Evolutionary conservation across 2,329 filamentous ascomycete genomes (phyloP), one percentile per base, ranked within the genome.

Genomic region (Penicillium sp.): DNA sequence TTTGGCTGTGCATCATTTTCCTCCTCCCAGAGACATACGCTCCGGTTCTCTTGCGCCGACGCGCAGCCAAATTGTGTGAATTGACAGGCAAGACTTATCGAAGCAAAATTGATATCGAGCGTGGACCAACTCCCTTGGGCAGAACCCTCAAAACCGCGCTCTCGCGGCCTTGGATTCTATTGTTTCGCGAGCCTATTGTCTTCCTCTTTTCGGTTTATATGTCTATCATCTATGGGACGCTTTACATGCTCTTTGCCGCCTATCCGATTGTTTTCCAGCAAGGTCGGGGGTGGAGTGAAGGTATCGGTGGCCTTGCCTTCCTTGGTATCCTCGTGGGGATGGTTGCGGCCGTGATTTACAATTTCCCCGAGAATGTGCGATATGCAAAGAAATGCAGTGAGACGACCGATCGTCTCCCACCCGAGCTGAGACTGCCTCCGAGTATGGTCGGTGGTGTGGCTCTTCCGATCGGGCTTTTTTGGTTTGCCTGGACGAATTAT

Each of bases 401-500:
- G 44, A 57, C 54, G 13, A 58, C 53, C n/a, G 54, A 52, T 26
- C 52, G 53, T 18, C 51, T 59, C n/a, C 73, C 80, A 8, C 81
- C 82, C 0, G 80, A 83, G 65, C 74, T 75, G 25, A 76, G 75
- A 42, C 61, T 80, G 1, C 75, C 76, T 1, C 72, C 75, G 5
- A 69, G 66, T 38, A 74, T 77, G 46, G 52, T 76, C 3, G 74
- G 74, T 12, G 70, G 68, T 45, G 69, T 78, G 25, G 65, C 68
- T 5, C 67, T 83, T 35, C 79, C 81, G 0, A 66, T 80, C 36
- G 75, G 77, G 8, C 67, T 81, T 1, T 80, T 81, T 63, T 80
- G 77, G 77, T 77, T 81, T 45, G 78, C 77, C 0, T 82, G 79
- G 79, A 79, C 78, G 0, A 76, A 78, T 43, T 75, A 66, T 40